A percentile compares a stretch with the other conserved stretches of the same genome.
These are phyloP conservation scores for Penicillium herquei DNA, from an alignment of 495 filamentous ascomycete genomes.

Conservation along the genomic window DNA sequence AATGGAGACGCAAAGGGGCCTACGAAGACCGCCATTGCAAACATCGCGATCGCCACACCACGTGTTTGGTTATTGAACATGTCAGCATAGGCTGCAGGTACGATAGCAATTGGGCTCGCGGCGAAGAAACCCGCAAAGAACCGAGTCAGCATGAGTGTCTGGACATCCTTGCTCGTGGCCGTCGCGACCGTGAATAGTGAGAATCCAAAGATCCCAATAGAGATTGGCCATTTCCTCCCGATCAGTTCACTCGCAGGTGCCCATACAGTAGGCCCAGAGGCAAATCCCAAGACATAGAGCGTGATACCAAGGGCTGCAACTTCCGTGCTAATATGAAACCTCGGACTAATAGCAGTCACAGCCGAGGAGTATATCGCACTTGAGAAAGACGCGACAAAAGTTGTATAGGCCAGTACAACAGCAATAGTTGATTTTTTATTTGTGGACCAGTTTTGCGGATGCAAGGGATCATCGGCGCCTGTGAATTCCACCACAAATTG, in stretches of 20 bases:
- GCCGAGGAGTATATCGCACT: conserved; percentile 55
- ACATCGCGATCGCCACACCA: conserved; percentile 50
- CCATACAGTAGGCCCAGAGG: conserved; percentile 53
- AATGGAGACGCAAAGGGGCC: conserved; percentile 51
- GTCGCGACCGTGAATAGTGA: conserved; percentile 54
- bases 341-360: conserved; percentile 29
- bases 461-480: conserved; percentile 47
- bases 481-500: conserved; percentile 56
- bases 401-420: conserved; percentile 44
- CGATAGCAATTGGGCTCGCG: conserved; percentile 46
- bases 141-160: conserved; percentile 50
- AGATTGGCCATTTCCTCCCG: conserved; percentile 57
- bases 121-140: conserved; percentile 52
- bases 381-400: conserved; percentile 51
- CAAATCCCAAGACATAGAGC: conserved; percentile 55
- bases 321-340: conserved; percentile 49
- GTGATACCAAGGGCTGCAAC: conserved; percentile 54
- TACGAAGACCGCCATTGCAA: conserved; percentile 49
- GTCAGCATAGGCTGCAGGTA: conserved; percentile 50
- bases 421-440: conserved; percentile 24
- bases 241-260: conserved; percentile 74
- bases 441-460: conserved; percentile 53
- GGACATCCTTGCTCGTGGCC: conserved; percentile 57
- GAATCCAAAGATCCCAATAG: conserved; percentile 50
- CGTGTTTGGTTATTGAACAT: conserved; percentile 49